Conservation (phyloP, 129 eudicot species). For the Logfia minima region DNA sequence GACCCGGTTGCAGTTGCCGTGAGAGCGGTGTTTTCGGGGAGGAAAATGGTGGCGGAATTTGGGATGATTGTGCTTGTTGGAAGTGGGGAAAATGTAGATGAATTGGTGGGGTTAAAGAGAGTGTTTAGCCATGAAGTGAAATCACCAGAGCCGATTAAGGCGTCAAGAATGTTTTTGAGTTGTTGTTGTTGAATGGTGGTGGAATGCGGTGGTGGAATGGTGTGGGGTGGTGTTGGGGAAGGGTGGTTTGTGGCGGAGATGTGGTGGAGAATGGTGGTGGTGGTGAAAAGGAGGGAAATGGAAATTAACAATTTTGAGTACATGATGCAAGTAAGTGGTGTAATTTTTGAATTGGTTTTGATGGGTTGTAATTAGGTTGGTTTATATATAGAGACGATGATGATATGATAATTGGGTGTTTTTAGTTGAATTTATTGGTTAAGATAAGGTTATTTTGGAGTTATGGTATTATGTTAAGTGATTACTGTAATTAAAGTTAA, state of each 20-base stretch:
- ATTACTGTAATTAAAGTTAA: too few species aligned
- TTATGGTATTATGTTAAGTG: too few species aligned
- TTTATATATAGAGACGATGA: too few species aligned
- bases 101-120: constrained; percentile 41
- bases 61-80: too few species aligned
- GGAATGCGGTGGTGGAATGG: constrained; percentile 22
- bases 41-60: constrained; percentile 4
- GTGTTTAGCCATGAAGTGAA: constrained; percentile 55
- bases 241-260: constrained; percentile 8
- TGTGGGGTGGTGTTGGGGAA: neutral
- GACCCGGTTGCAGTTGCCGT: constrained; percentile 37
- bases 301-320: neutral
- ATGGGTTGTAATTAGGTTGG: too few species aligned
- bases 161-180: constrained; percentile 55
- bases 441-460: too few species aligned
- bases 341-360: too few species aligned
- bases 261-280: constrained; percentile 18
- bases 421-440: too few species aligned
- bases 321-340: too few species aligned
- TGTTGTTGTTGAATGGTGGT: constrained; percentile 36
- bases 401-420: too few species aligned
- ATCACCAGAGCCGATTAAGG: constrained; percentile 57
- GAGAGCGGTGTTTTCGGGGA: constrained; percentile 49
- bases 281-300: constrained; percentile 9
- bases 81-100: neutral